phyloP scores from a whole-genome alignment of 1,284 basidiomycete species.

The Apiotrichum laibachii region DNA sequence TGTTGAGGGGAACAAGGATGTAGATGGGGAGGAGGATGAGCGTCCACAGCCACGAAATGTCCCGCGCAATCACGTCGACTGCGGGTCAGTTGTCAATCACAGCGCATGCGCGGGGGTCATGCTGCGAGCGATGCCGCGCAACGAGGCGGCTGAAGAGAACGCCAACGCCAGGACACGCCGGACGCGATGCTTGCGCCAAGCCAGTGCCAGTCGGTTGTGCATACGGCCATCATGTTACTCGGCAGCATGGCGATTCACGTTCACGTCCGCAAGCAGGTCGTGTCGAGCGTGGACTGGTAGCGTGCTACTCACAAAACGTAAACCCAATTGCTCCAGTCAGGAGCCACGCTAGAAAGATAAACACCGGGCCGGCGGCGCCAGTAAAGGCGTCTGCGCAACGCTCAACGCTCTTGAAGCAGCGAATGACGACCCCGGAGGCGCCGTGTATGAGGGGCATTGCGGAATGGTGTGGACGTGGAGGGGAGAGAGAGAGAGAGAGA shows the following conservation, averaged over 20 bases:
- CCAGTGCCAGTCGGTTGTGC: too few relatives aligned
- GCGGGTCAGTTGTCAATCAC: constrained; percentile 10
- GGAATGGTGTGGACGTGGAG: not conserved
- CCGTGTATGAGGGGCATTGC: constrained; percentile 29
- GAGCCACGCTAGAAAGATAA: constrained; percentile 71
- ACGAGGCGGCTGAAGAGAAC: not conserved
- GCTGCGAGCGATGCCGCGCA: too few relatives aligned
- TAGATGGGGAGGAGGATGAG: constrained; percentile 61
- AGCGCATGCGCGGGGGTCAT: not conserved
- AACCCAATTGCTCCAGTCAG: constrained; percentile 68
- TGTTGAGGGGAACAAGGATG: constrained; percentile 69
- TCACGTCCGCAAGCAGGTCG: too few relatives aligned
- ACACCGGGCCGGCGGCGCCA: constrained; percentile 84
- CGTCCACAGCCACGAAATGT: constrained; percentile 57
- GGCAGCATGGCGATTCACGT: too few relatives aligned
- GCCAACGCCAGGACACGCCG: not conserved
- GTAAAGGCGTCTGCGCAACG: constrained; percentile 73
- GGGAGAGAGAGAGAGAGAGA: not conserved
- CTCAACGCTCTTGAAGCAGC: constrained; percentile 81
- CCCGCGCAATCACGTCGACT: constrained; percentile 69
- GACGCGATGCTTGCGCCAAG: too few relatives aligned
- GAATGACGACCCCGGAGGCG: constrained; percentile 62
- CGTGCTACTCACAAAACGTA: constrained; percentile 68
- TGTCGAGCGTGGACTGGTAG: too few relatives aligned
- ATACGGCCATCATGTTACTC: too few relatives aligned